Evolutionary conservation across 2,329 filamentous ascomycete species (phyloP).

Genomic region (Arachnomyces sp.): DNA sequence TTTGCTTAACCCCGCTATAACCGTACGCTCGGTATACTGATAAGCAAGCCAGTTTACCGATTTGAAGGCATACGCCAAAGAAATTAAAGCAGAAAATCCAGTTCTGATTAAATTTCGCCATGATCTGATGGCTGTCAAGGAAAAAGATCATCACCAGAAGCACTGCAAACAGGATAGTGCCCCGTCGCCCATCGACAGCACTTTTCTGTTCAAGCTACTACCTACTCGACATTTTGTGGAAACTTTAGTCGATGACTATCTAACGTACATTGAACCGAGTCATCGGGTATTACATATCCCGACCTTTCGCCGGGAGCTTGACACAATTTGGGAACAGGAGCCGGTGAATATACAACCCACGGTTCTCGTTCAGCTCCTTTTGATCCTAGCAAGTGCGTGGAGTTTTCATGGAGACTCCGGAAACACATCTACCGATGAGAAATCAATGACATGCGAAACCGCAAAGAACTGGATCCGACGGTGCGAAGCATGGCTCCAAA

Average conservation of each 20-base stretch:
- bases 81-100: slow-evolving; percentile 29
- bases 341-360: slow-evolving; percentile 21
- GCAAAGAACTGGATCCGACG: slow-evolving; percentile 70
- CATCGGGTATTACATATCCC: slow-evolving; percentile 35
- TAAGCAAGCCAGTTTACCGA: slow-evolving; percentile 29
- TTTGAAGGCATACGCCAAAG: slow-evolving; percentile 29
- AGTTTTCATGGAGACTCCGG: slow-evolving; percentile 14
- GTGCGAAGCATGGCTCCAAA: slow-evolving; percentile 80
- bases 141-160: slow-evolving; percentile 12
- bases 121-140: slow-evolving; percentile 26
- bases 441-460: slow-evolving; percentile 13
- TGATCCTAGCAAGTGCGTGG: slow-evolving; percentile 33
- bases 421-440: slow-evolving; percentile 1
- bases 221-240: slow-evolving; percentile 30
- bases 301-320: slow-evolving; percentile 32
- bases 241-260: slow-evolving; percentile 30
- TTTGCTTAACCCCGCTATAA: not conserved
- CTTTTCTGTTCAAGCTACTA: slow-evolving; percentile 25
- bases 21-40: not conserved
- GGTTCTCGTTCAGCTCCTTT: slow-evolving; percentile 30
- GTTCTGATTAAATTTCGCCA: slow-evolving; percentile 26
- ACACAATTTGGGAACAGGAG: slow-evolving; percentile 26
- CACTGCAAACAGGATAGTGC: slow-evolving; percentile 24
- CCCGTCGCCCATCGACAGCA: slow-evolving; percentile 20
- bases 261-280: slow-evolving; percentile 33